Conservation (phyloP, 2,329 filamentous ascomycete species). For the Exophiala aquamarina region DNA sequence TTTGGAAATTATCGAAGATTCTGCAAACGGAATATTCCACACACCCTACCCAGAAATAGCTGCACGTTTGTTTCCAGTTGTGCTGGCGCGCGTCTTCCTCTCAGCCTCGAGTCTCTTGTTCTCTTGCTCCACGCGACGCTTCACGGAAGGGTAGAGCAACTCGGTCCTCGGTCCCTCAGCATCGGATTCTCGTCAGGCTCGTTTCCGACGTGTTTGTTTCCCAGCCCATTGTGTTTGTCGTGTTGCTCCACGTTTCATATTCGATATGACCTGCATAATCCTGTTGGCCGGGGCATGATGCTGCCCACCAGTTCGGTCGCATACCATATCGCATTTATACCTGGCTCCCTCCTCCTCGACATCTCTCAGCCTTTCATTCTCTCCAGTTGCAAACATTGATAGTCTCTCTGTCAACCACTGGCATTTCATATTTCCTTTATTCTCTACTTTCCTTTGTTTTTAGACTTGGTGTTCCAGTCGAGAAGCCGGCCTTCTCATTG, state of each 20-base stretch:
- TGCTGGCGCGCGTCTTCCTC: slow-evolving; percentile 19
- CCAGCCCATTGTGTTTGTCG: slow-evolving; percentile 5
- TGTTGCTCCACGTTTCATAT: slow-evolving; percentile 25
- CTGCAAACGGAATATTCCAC: slow-evolving; percentile 7
- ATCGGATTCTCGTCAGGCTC: slow-evolving; percentile 18
- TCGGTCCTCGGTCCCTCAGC: slow-evolving; percentile 17
- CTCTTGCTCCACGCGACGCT: slow-evolving; percentile 12
- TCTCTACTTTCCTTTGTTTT: slow-evolving; percentile 25
- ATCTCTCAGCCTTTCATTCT: slow-evolving; percentile 29
- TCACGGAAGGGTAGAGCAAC: slow-evolving; percentile 8
- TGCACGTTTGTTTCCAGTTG: slow-evolving; percentile 19
- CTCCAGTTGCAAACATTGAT: slow-evolving; percentile 24
- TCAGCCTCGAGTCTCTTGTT: background rate
- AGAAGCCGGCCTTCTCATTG: slow-evolving; percentile 27
- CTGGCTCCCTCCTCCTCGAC: slow-evolving; percentile 21
- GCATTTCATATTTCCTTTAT: slow-evolving; percentile 22
- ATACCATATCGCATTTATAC: slow-evolving; percentile 28
- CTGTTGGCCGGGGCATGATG: slow-evolving; percentile 22
- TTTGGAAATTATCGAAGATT: slow-evolving; percentile 6
- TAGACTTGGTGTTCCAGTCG: slow-evolving; percentile 10
- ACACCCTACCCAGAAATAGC: slow-evolving; percentile 20
- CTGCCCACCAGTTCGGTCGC: slow-evolving; percentile 18
- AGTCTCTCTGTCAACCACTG: slow-evolving; percentile 21
- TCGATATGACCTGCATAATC: slow-evolving; percentile 21
- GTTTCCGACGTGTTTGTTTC: slow-evolving; percentile 24